These are phyloP conservation scores for Pachyrhizus erosus DNA, from an alignment of 306 rosid species.

Conservation along the genomic window DNA sequence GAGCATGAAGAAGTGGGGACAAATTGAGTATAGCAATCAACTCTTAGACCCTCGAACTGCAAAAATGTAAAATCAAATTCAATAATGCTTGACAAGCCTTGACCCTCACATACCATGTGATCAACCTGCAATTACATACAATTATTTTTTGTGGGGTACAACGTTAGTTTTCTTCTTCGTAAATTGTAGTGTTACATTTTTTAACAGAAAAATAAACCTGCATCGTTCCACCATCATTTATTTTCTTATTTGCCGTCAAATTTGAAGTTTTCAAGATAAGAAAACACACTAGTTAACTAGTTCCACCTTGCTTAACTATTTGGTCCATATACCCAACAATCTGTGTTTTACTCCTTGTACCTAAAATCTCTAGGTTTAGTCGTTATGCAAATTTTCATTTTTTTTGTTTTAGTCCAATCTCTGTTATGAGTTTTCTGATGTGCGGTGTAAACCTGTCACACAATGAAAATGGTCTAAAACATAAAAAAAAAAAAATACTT, in stretches of 20 bases:
- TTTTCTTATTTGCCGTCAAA: not conserved
- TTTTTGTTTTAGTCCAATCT: too few relatives aligned
- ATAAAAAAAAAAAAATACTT: too few relatives aligned
- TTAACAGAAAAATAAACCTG: not conserved
- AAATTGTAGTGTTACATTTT: not conserved
- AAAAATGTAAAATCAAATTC: slow-evolving; percentile 16
- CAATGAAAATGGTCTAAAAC: too few relatives aligned
- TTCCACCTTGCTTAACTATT: too few relatives aligned
- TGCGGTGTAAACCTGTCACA: too few relatives aligned
- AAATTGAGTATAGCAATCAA: slow-evolving; percentile 3
- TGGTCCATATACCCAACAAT: too few relatives aligned
- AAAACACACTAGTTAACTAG: not conserved
- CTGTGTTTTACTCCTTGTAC: too few relatives aligned
- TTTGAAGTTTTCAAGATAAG: not conserved
- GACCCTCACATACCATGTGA: slow-evolving; percentile 13
- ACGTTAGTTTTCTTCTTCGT: not conserved
- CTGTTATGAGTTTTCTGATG: too few relatives aligned
- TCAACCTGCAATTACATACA: not conserved
- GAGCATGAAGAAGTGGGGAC: slow-evolving; percentile 12
- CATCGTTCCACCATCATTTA: not conserved
- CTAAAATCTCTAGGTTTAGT: too few relatives aligned
- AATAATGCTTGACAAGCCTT: not conserved
- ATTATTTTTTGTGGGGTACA: not conserved
- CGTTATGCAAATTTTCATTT: too few relatives aligned
- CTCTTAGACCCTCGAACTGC: slow-evolving; percentile 13